A percentile compares a stretch with the other conserved stretches of the same genome.
phyloP scores from a whole-genome alignment of 371 early-diverging fungal species.

The Mucor mucedo region DNA sequence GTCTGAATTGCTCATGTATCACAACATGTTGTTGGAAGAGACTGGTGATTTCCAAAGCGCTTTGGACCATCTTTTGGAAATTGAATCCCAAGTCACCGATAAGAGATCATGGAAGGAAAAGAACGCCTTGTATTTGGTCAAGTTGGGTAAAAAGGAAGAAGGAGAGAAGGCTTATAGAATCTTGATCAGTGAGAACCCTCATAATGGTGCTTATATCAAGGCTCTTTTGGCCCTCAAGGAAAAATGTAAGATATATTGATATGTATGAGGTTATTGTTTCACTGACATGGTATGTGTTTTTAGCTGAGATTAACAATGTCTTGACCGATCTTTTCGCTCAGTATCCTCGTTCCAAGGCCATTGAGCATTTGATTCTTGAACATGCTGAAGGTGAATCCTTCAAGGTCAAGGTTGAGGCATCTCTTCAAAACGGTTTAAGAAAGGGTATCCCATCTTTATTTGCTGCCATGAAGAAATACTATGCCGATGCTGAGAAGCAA shows the following conservation, averaged over 20 bases:
- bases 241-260: constrained; percentile 28
- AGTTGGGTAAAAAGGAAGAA: constrained; percentile 68
- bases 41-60: constrained; percentile 77
- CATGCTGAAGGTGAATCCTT: constrained; percentile 80
- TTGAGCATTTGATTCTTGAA: constrained; percentile 76
- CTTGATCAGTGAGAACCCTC: constrained; percentile 84
- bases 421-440: constrained; percentile 74
- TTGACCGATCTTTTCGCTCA: constrained; percentile 68
- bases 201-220: constrained; percentile 72
- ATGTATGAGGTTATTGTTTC: not conserved
- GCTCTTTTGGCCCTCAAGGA: constrained; percentile 64
- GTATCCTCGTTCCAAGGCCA: constrained; percentile 84
- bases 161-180: constrained; percentile 77
- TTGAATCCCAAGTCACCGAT: constrained; percentile 77
- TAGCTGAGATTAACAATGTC: constrained; percentile 37
- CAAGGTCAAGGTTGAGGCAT: constrained; percentile 60
- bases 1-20: constrained; percentile 81
- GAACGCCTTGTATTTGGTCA: constrained; percentile 71
- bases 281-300: not conserved
- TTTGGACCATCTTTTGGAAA: constrained; percentile 73
- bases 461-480: constrained; percentile 77
- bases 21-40: constrained; percentile 80
- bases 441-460: constrained; percentile 95
- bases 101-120: constrained; percentile 74
- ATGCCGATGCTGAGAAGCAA: constrained; percentile 70